Evolutionary conservation across 2,329 filamentous ascomycete species (phyloP).

Genomic region (Colletotrichum sp.): DNA sequence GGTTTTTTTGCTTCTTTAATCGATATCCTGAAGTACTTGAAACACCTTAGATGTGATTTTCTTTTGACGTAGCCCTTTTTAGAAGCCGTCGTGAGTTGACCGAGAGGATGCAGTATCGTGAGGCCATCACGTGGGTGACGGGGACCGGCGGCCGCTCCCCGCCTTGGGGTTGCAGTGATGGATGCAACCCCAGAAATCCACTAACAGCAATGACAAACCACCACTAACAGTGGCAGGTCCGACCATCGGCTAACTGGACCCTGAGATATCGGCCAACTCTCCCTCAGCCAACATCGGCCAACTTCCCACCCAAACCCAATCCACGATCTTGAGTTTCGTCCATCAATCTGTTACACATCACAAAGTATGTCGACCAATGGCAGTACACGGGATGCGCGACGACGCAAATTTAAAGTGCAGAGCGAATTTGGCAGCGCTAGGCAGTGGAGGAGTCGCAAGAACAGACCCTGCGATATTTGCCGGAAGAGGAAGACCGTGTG

Average conservation of each 20-base stretch:
- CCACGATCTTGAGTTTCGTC: not conserved
- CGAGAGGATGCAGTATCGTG: not conserved
- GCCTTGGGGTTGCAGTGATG: not conserved
- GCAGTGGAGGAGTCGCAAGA: conserved; percentile 48
- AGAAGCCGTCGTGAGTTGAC: accelerated
- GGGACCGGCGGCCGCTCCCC: not conserved
- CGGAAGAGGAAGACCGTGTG: conserved; percentile 52
- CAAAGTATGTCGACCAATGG: not conserved
- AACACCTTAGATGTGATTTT: not conserved
- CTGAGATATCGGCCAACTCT: not conserved
- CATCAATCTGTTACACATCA: not conserved
- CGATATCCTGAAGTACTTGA: accelerated
- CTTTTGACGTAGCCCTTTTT: accelerated
- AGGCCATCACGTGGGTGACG: not conserved
- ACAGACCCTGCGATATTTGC: conserved; percentile 51
- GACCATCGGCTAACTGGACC: not conserved
- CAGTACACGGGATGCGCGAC: not conserved
- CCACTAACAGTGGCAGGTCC: not conserved
- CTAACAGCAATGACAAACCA: not conserved
- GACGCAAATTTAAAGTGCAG: conserved; percentile 45
- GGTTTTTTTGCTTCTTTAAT: not conserved
- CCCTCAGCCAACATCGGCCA: not conserved
- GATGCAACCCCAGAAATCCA: not conserved
- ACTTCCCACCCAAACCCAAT: not conserved
- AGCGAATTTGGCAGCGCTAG: conserved; percentile 45